A percentile compares a stretch with the other conserved stretches of the same genome.
Conservation (phyloP, 2,329 filamentous ascomycete genomes). For the Exophiala alcalophila region DNA sequence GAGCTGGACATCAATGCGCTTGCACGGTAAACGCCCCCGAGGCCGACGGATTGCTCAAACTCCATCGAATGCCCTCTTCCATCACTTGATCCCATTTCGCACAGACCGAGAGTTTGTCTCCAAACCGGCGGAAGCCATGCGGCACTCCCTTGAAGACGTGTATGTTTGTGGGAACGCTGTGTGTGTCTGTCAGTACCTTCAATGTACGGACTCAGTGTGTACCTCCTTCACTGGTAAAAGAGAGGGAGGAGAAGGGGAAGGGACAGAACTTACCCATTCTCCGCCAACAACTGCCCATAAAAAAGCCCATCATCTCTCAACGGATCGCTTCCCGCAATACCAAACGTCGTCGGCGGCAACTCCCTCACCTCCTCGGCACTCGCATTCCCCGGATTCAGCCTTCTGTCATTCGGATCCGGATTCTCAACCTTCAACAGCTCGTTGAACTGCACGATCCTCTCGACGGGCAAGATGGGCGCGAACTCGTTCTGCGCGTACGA, state of each 20-base stretch:
- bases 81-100: constrained; percentile 36
- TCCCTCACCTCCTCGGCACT: constrained; percentile 38
- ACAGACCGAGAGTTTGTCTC: constrained; percentile 31
- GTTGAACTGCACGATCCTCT: constrained; percentile 37
- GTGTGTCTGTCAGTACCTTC: too few relatives aligned
- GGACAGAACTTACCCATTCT: constrained; percentile 41
- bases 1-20: too few relatives aligned
- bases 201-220: not conserved
- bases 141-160: constrained; percentile 53
- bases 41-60: too few relatives aligned
- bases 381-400: constrained; percentile 42
- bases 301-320: constrained; percentile 51
- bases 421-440: constrained; percentile 30
- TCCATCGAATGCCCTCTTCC: constrained; percentile 33
- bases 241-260: not conserved
- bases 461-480: constrained; percentile 51
- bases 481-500: constrained; percentile 47
- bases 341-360: constrained; percentile 42
- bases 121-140: constrained; percentile 47
- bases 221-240: not conserved
- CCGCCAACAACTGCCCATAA: constrained; percentile 40
- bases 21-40: too few relatives aligned
- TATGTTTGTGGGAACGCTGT: constrained; percentile 49
- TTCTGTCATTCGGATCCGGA: constrained; percentile 34
- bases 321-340: constrained; percentile 45